Evolutionary conservation across 768 basidiomycete genomes (phyloP), one percentile per base, ranked within the genome.

Genomic region (Clitopilus hobsonii): DNA sequence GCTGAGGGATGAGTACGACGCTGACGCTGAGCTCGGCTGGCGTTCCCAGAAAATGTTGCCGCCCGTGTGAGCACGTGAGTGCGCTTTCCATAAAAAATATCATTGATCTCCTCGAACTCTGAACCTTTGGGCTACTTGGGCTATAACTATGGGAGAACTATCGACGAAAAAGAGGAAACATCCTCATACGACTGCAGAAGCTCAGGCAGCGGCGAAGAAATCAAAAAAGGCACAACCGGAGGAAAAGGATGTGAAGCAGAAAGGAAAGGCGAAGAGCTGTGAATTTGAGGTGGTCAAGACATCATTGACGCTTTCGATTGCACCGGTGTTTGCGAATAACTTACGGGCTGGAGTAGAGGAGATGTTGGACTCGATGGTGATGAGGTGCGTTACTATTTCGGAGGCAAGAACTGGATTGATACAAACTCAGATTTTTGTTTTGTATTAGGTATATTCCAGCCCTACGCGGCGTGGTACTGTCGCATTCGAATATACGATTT

Each of bases 301-400:
- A n/a, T 79, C 82, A 26, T 74, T 94, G 53, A 72, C 79, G 23
- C 73, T 96, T 38, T 85, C 90, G 8, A 78, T 97, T 14, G 82
- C 94, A 25, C 94, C 94, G 1, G 77, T 88, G 38, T 96, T 93
- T 67, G 81, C 90, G 14, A 78, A 73, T 38, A 82, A 89, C 69
- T 81, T 87, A n/a, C 74, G 79, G 8, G 74, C 69, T 36, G 95
- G 95, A 6, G 90, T 84, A 16, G 84, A 88, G 64, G 93, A 98
- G 71, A 85, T 94, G 82, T 74, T 98, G 16, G 94, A 98, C 69
- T 91, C 90, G 6, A 89, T 97, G 89, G 73, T 96, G 13, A 96
- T 98, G 95, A 85, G 91, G 95, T 94, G 64, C 61, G 81, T 71
- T 27, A 24, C 27, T 23, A 47, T 5, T 52, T 16, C 49, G 20